These are phyloP conservation scores for Metschnikowia baotianmanensis DNA, from an alignment of 805 yeast genomes.

Conservation along the genomic window DNA sequence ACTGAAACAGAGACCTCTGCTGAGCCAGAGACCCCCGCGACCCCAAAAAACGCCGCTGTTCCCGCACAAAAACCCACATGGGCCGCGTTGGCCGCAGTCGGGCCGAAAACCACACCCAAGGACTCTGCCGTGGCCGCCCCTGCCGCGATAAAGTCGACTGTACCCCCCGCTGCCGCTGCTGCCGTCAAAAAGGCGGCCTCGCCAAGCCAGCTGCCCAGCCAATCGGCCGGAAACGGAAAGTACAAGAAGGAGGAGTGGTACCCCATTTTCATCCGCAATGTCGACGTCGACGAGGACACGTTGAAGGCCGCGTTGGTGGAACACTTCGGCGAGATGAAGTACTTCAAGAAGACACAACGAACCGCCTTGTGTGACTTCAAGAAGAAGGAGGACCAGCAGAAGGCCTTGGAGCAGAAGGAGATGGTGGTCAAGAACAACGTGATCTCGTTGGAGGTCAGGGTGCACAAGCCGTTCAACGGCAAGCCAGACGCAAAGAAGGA, in stretches of 20 bases:
- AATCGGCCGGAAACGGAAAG: constrained; percentile 13
- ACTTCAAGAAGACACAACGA: constrained; percentile 50
- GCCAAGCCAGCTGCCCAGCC: constrained; percentile 9
- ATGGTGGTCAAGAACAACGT: constrained; percentile 15
- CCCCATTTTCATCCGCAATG: constrained; percentile 57
- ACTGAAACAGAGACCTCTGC: background rate
- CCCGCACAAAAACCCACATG: constrained; percentile 24
- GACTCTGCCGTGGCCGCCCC: constrained; percentile 17
- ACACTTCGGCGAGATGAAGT: constrained; percentile 59
- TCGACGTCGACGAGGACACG: constrained; percentile 44
- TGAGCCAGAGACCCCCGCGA: constrained; percentile 2
- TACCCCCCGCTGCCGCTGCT: constrained; percentile 6
- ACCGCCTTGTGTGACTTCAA: constrained; percentile 65
- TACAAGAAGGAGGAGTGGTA: constrained; percentile 44
- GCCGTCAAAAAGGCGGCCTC: constrained; percentile 13
- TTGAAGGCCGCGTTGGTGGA: constrained; percentile 47
- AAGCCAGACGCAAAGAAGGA: constrained; percentile 21
- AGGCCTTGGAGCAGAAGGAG: constrained; percentile 35
- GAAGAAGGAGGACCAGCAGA: constrained; percentile 46
- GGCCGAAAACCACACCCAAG: constrained; percentile 22
- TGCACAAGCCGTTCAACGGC: constrained; percentile 19
- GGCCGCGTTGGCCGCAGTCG: constrained; percentile 23
- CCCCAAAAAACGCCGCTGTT: constrained; percentile 6
- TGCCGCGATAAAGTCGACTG: constrained; percentile 15
- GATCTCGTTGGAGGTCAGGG: constrained; percentile 20